phyloP scores from a whole-genome alignment of 1,284 basidiomycete genomes.

The Tilletia caries region DNA sequence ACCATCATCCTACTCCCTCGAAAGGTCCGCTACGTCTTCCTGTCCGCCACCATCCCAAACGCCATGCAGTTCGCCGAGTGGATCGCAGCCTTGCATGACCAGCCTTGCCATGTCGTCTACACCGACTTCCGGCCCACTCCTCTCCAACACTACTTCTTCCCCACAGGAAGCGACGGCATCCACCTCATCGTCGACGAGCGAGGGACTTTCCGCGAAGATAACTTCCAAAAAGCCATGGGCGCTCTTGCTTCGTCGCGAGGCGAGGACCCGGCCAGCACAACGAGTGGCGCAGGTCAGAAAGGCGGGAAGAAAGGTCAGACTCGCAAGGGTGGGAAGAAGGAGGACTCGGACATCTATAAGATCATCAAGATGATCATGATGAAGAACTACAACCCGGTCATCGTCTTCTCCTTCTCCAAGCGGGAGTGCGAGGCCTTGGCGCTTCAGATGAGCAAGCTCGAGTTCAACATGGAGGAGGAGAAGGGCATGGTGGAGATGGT shows the following conservation, averaged over 20 bases:
- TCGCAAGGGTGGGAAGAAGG: constrained; percentile 87
- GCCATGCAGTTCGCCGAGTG: constrained; percentile 99
- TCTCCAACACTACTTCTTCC: constrained; percentile 96
- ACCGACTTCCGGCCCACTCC: constrained; percentile 98
- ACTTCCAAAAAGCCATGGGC: constrained; percentile 97
- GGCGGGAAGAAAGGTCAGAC: constrained; percentile 65
- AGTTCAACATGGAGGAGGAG: constrained; percentile 92
- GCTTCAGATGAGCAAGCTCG: constrained; percentile 85
- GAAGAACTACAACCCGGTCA: constrained; percentile 97
- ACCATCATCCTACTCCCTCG: constrained; percentile 97
- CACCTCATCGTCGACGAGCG: constrained; percentile 97
- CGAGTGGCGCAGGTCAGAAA: constrained; percentile 61
- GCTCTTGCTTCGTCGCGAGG: constrained; percentile 72
- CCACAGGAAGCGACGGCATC: constrained; percentile 91
- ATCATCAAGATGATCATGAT: constrained; percentile 99
- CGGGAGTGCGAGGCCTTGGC: constrained; percentile 94
- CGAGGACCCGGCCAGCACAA: constrained; percentile 85
- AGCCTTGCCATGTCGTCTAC: constrained; percentile 98
- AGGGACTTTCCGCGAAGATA: constrained; percentile 93
- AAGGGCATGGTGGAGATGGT: constrained; percentile 82
- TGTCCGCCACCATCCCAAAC: constrained; percentile 99
- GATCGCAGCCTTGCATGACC: constrained; percentile 95
- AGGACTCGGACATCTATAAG: constrained; percentile 93
- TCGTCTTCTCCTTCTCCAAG: constrained; percentile 97
- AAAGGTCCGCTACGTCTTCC: constrained; percentile 93